A percentile compares a stretch with the other conserved stretches of the same genome.
Conservation (phyloP, 108 stramenopile genomes). For the Ochromonas danica region DNA sequence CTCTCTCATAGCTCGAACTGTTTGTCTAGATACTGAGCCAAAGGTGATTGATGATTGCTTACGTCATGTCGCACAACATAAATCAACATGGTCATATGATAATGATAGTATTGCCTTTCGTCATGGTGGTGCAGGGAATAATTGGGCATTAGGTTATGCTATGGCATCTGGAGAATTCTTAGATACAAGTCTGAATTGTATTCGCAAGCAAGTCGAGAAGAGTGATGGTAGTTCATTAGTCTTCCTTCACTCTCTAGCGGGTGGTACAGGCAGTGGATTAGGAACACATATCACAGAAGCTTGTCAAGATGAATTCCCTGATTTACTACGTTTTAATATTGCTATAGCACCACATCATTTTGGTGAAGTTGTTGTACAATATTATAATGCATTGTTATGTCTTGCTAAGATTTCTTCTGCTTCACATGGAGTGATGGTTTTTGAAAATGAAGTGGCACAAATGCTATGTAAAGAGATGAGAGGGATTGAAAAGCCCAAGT, state of each 20-base stretch:
- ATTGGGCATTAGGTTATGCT: constrained; percentile 53
- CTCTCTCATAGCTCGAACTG: constrained; percentile 41
- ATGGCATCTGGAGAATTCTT: constrained; percentile 19
- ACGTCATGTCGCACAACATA: background rate
- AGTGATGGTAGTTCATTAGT: constrained; percentile 35
- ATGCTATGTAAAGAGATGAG: background rate
- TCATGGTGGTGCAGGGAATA: constrained; percentile 46
- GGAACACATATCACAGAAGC: constrained; percentile 46
- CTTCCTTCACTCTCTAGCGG: constrained; percentile 44
- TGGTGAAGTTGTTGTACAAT: constrained; percentile 50
- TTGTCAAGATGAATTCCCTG: constrained; percentile 36
- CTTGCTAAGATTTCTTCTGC: background rate
- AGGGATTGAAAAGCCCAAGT: constrained; percentile 2
- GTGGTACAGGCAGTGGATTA: constrained; percentile 49
- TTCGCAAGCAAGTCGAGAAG: constrained; percentile 39
- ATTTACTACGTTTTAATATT: constrained; percentile 38
- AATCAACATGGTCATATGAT: constrained; percentile 43
- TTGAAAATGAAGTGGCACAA: constrained; percentile 23
- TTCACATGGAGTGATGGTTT: constrained; percentile 2
- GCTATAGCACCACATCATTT: constrained; percentile 46
- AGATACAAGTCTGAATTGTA: constrained; percentile 37
- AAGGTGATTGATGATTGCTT: constrained; percentile 49
- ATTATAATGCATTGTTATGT: constrained; percentile 50
- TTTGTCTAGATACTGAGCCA: constrained; percentile 51
- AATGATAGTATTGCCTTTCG: constrained; percentile 39